A percentile compares a stretch with the other conserved stretches of the same genome.
phyloP scores from a whole-genome alignment of 1,284 basidiomycete species.

The Malassezia restricta region DNA sequence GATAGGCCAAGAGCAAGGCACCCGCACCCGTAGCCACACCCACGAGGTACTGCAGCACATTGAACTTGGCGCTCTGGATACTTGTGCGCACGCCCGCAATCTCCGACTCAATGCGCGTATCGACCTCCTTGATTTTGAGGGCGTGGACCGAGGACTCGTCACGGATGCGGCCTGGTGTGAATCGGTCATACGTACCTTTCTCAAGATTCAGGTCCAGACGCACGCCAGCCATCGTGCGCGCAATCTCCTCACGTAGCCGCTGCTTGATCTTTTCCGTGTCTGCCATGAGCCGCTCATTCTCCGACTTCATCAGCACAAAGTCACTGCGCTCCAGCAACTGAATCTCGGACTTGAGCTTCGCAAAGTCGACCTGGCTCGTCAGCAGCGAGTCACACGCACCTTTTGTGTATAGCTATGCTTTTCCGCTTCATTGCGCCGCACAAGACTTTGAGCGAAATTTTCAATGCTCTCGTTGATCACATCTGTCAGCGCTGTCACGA shows the following conservation, averaged over 20 bases:
- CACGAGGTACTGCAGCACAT: constrained; percentile 39
- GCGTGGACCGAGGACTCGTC: constrained; percentile 87
- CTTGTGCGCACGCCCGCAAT: constrained; percentile 78
- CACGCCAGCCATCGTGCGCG: constrained; percentile 83
- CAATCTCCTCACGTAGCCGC: constrained; percentile 67
- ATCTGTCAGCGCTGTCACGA: constrained; percentile 36
- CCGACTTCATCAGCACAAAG: constrained; percentile 82
- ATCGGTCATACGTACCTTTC: constrained; percentile 54
- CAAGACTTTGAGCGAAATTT: constrained; percentile 35
- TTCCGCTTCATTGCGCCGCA: constrained; percentile 41
- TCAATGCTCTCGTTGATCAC: constrained; percentile 41
- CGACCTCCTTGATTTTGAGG: constrained; percentile 94
- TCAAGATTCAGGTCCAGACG: constrained; percentile 89
- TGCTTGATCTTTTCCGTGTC: constrained; percentile 96
- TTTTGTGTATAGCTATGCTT: constrained; percentile 42
- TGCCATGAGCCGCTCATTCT: constrained; percentile 77
- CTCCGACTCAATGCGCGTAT: constrained; percentile 92
- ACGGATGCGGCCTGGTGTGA: constrained; percentile 58
- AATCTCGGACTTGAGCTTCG: constrained; percentile 87
- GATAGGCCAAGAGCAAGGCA: constrained; percentile 71
- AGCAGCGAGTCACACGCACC: not conserved
- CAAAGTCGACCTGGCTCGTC: constrained; percentile 73
- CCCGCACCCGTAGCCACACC: constrained; percentile 66
- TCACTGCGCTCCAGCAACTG: constrained; percentile 97
- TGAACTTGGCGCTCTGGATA: constrained; percentile 79